These are phyloP conservation scores for Ceratocystis alfenasii DNA, from an alignment of 2,329 filamentous ascomycete species.

Conservation along the genomic window DNA sequence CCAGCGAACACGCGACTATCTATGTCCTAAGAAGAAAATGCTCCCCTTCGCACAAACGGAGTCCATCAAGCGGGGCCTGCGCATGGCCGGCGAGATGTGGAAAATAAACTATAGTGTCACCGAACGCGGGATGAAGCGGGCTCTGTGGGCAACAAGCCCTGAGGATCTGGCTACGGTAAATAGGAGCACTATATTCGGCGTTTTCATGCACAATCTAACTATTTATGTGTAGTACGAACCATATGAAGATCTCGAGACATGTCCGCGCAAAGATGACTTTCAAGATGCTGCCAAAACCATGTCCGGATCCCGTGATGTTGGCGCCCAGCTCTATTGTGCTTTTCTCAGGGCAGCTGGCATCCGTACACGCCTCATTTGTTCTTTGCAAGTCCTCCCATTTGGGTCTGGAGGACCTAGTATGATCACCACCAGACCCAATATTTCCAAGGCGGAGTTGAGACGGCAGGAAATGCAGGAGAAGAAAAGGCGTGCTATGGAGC, in stretches of 20 bases:
- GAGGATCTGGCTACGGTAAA: slow-evolving; percentile 48
- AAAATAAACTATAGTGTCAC: slow-evolving; percentile 57
- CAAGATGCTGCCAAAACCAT: slow-evolving; percentile 54
- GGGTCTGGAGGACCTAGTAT: slow-evolving; percentile 41
- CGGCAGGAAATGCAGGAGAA: slow-evolving; percentile 27
- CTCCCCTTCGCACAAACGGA: slow-evolving; percentile 66
- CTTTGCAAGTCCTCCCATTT: slow-evolving; percentile 71
- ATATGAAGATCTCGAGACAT: slow-evolving; percentile 52
- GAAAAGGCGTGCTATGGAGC: slow-evolving; percentile 21
- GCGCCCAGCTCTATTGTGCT: slow-evolving; percentile 82
- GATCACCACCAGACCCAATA: slow-evolving; percentile 30
- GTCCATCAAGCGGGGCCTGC: slow-evolving; percentile 68
- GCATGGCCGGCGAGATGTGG: slow-evolving; percentile 56
- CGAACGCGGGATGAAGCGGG: slow-evolving; percentile 54
- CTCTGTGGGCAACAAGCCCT: slow-evolving; percentile 62
- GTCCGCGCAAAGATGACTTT: slow-evolving; percentile 62
- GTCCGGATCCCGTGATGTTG: slow-evolving; percentile 75
- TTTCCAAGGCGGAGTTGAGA: slow-evolving; percentile 25
- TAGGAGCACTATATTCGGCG: slow-evolving; percentile 6
- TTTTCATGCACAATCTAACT: slow-evolving; percentile 13
- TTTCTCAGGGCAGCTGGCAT: slow-evolving; percentile 73
- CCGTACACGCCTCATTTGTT: slow-evolving; percentile 74
- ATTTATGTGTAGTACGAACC: slow-evolving; percentile 37
- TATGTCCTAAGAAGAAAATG: slow-evolving; percentile 56
- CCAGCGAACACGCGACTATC: slow-evolving; percentile 50